A percentile compares a stretch with the other conserved stretches of the same genome.
Evolutionary conservation across 179 eudicot species (phyloP).

Genomic region (Sideroxylon spinosum): DNA sequence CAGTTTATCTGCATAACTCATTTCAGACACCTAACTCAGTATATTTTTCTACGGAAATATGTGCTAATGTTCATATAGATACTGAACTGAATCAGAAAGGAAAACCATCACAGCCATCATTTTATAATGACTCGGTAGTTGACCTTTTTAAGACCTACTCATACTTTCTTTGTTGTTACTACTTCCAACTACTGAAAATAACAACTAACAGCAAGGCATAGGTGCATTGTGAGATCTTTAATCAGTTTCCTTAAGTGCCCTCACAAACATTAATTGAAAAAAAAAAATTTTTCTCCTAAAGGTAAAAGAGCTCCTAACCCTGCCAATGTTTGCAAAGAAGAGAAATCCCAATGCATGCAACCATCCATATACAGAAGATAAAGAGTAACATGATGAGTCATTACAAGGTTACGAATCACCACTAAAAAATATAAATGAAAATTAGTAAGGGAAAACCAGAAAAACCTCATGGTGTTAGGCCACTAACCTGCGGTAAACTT

Average conservation of each 20-base stretch:
- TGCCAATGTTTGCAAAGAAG: neutral
- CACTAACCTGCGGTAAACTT: slow-evolving; percentile 78
- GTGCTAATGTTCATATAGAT: neutral
- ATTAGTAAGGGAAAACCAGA: neutral
- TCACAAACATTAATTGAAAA: neutral
- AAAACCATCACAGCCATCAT: neutral
- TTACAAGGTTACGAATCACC: neutral
- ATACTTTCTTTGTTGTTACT: neutral
- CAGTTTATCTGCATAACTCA: neutral
- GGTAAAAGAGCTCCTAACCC: neutral
- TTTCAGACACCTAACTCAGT: neutral
- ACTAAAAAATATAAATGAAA: slow-evolving; percentile 11
- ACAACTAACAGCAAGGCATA: neutral
- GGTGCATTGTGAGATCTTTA: neutral
- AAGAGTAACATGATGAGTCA: neutral
- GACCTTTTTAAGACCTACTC: neutral
- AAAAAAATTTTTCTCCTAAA: too few relatives aligned
- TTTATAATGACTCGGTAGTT: neutral
- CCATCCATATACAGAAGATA: neutral
- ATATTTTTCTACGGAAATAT: neutral
- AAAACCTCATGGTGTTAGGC: neutral
- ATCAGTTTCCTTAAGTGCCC: neutral
- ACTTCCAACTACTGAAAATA: neutral
- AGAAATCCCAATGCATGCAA: neutral
- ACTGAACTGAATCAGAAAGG: neutral